Evolutionary conservation across 1,139 yeast species (phyloP).

Genomic region (Candida glucosophila): DNA sequence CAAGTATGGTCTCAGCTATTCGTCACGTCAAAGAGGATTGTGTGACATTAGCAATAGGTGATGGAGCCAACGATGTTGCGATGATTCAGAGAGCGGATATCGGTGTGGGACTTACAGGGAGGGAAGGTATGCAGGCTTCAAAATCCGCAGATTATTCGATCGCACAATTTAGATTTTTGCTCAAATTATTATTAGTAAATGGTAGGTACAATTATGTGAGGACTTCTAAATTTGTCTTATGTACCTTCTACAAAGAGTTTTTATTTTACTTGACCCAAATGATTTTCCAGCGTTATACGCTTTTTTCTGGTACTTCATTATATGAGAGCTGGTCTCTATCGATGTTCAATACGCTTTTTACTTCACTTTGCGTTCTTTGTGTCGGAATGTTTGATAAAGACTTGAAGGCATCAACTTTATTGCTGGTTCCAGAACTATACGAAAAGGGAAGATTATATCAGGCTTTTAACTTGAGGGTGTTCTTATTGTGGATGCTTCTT

Average conservation of each 20-base stretch:
- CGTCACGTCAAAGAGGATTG: slow-evolving; percentile 54
- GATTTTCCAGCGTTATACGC: slow-evolving; percentile 74
- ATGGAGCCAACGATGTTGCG: slow-evolving; percentile 98
- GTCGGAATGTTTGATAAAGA: slow-evolving; percentile 96
- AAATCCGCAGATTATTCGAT: slow-evolving; percentile 91
- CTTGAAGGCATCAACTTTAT: slow-evolving; percentile 73
- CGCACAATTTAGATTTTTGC: slow-evolving; percentile 82
- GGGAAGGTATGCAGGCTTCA: slow-evolving; percentile 95
- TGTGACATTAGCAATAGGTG: slow-evolving; percentile 96
- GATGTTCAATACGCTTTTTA: slow-evolving; percentile 93
- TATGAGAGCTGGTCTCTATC: slow-evolving; percentile 96
- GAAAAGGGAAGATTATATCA: slow-evolving; percentile 66
- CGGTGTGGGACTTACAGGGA: slow-evolving; percentile 95
- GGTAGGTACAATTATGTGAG: slow-evolving; percentile 93
- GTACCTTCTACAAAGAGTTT: slow-evolving; percentile 92
- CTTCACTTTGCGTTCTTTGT: slow-evolving; percentile 84
- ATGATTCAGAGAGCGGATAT: slow-evolving; percentile 99
- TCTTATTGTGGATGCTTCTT: slow-evolving; percentile 69
- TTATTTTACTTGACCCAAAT: slow-evolving; percentile 84
- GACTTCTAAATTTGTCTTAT: slow-evolving; percentile 82
- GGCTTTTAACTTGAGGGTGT: slow-evolving; percentile 64
- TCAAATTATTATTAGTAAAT: slow-evolving; percentile 80
- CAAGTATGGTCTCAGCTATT: slow-evolving; percentile 75
- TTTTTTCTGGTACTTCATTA: slow-evolving; percentile 88
- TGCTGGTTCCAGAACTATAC: slow-evolving; percentile 90